These are phyloP conservation scores for Ormosia emarginata DNA, from an alignment of 306 rosid species.

Conservation along the genomic window DNA sequence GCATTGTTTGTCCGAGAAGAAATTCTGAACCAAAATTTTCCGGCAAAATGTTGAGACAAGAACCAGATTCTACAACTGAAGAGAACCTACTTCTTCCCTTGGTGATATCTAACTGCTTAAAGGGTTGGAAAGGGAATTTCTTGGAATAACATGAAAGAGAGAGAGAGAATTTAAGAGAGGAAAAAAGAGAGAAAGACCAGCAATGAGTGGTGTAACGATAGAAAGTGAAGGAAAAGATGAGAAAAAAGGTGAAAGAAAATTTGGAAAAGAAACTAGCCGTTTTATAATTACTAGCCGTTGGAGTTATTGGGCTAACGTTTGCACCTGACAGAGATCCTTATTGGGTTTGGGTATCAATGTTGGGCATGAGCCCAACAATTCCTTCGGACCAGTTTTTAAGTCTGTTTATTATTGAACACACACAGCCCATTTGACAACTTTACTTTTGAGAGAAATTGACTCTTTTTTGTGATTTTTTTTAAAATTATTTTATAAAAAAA, in stretches of 20 bases:
- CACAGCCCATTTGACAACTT: too few species aligned
- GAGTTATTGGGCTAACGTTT: conserved; percentile 4
- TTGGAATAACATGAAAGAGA: not conserved
- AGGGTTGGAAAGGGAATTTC: not conserved
- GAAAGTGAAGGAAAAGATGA: conserved; percentile 20
- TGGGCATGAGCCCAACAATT: too few species aligned
- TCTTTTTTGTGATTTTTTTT: too few species aligned
- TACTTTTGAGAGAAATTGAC: too few species aligned
- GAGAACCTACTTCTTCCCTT: not conserved
- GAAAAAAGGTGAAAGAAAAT: conserved; percentile 15
- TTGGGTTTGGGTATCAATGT: not conserved
- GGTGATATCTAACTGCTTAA: not conserved
- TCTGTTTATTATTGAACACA: too few species aligned
- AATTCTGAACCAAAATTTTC: conserved; percentile 15
- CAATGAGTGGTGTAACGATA: conserved; percentile 26
- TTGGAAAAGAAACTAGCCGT: conserved; percentile 52
- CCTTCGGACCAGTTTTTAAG: too few species aligned
- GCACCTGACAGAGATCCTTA: not conserved
- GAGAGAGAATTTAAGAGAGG: conserved; percentile 10
- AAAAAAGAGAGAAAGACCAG: not conserved
- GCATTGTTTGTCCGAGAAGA: not conserved
- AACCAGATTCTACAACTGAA: conserved; percentile 26
- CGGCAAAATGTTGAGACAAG: conserved; percentile 17
- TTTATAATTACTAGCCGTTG: conserved; percentile 83
- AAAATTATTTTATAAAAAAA: too few species aligned